phyloP scores from a whole-genome alignment of 2,329 filamentous ascomycete genomes.

The Rhytidhysteron rufulum region DNA sequence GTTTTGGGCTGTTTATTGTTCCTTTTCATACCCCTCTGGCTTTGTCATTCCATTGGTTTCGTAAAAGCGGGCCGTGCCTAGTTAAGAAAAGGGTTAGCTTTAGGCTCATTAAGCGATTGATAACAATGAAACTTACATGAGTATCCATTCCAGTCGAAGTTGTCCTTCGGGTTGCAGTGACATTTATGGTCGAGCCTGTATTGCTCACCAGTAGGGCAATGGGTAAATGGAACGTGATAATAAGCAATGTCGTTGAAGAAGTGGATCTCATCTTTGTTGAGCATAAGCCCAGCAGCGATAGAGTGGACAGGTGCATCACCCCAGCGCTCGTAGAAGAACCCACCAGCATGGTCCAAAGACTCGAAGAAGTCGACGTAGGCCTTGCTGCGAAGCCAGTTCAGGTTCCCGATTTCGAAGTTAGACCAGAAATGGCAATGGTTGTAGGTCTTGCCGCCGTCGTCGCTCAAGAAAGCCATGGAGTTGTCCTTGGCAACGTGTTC shows the following conservation, averaged over 20 bases:
- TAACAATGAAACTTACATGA: conserved; percentile 65
- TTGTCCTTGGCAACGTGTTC: conserved; percentile 83
- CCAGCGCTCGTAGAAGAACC: conserved; percentile 99
- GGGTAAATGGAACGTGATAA: conserved; percentile 95
- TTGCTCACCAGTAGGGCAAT: conserved; percentile 91
- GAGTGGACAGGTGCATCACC: conserved; percentile 97
- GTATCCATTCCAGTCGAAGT: conserved; percentile 99
- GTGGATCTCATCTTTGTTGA: conserved; percentile 91
- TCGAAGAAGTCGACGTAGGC: conserved; percentile 90
- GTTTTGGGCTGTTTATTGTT: conserved; percentile 53
- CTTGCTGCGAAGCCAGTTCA: conserved; percentile 88
- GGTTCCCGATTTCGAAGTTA: conserved; percentile 94
- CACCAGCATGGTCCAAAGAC: conserved; percentile 80
- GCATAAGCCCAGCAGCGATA: conserved; percentile 82
- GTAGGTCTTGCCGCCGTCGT: conserved; percentile 87
- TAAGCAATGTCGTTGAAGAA: conserved; percentile 99
- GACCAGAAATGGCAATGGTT: conserved; percentile 99
- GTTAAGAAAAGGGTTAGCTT: conserved; percentile 13
- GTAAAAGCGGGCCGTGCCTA: conserved; percentile 82
- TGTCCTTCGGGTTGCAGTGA: conserved; percentile 91
- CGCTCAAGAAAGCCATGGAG: conserved; percentile 85
- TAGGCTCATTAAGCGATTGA: conserved; percentile 3
- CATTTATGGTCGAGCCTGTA: conserved; percentile 80
- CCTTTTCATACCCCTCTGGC: conserved; percentile 78
- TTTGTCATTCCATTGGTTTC: conserved; percentile 77